Evolutionary conservation across 495 filamentous ascomycete genomes (phyloP), one percentile per base, ranked within the genome.

Genomic region (Lindgomyces ingoldianus): DNA sequence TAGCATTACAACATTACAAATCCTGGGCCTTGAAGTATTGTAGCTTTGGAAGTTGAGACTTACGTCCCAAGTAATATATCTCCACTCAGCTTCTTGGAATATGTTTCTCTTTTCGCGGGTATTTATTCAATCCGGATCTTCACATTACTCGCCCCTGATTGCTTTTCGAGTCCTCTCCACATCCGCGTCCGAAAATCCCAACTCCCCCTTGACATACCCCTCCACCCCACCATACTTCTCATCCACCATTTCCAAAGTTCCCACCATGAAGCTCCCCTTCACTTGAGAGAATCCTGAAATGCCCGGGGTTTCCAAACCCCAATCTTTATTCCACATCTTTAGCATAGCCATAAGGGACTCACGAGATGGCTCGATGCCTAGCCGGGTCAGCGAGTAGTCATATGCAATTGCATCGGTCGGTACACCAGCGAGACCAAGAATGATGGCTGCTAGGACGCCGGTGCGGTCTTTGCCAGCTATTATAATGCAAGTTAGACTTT

Each of bases 391-490:
- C 45, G 77, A 77, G 71, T 89, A 90, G 71, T 89, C 87, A 42
- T 82, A 70, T 8, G 83, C 82, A 30, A 89, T 78, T n/a, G 76
- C 60, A 16, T 83, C 78, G 66, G 87, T 80, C 0, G 75, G 62
- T 0, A 85, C 79, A 24, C 84, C 84, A 50, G 79, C 85, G 10
- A 89, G 73, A 45, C 78, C 73, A 8, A 89, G 74, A 22, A 89
- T 68, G 9, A 89, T 62, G 22, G 84, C 87, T 58, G 79, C 78
- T 44, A 89, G 70, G 1, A 89, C 77, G 11, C 87, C 87, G 1
- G 87, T 90, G 44, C 87, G 76, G 72, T 87, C 84, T 68, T 87
- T 87, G 0, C 84, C 84, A 16, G 81, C 83, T 68, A 30, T 21
- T 22, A 1, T n/a, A n/a, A 41, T 41, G 9, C 21, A 3, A 49